A percentile compares a stretch with the other conserved stretches of the same genome.
Evolutionary conservation across 352 stramenopile genomes (phyloP).

Genomic region (Phytophthora pseudosyringae): DNA sequence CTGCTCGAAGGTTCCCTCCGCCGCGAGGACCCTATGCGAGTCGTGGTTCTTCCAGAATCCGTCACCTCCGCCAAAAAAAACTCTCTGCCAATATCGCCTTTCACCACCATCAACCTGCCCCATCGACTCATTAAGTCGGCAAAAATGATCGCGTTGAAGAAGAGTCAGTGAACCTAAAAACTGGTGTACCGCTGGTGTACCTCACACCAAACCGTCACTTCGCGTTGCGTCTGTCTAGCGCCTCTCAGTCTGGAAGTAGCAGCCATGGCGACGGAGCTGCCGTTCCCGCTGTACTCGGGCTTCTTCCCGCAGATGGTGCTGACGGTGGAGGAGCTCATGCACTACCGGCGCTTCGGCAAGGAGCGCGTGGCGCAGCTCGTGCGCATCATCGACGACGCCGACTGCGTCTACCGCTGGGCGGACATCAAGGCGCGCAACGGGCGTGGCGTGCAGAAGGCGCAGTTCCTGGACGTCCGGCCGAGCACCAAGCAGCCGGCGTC

Average conservation of each 20-base stretch:
- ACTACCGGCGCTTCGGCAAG: conserved; percentile 76
- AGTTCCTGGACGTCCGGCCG: conserved; percentile 67
- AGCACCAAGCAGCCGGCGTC: conserved; percentile 40
- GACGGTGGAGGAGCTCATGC: conserved; percentile 71
- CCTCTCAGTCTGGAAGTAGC: conserved; percentile 30
- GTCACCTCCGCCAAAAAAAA: not conserved
- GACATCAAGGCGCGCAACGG: conserved; percentile 39
- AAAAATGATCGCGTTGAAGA: conserved; percentile 10
- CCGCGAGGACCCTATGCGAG: not conserved
- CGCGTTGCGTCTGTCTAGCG: not conserved
- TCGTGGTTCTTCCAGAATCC: conserved; percentile 11
- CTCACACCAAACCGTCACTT: conserved; percentile 23
- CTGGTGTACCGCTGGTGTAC: conserved; percentile 14
- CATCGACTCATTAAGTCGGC: conserved; percentile 19
- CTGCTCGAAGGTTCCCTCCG: conserved; percentile 27
- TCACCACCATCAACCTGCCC: not conserved
- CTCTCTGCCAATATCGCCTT: conserved; percentile 17
- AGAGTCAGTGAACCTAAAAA: conserved; percentile 26
- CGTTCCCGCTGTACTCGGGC: conserved; percentile 64
- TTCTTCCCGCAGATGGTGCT: conserved; percentile 86
- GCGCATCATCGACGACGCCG: conserved; percentile 74
- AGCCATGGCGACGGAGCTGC: conserved; percentile 37
- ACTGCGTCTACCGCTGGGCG: conserved; percentile 77
- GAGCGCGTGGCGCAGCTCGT: conserved; percentile 71
- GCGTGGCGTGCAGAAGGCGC: conserved; percentile 49